A percentile compares a stretch with the other conserved stretches of the same genome.
phyloP scores from a whole-genome alignment of 75 land plant genomes.

The Pinus albicaulis region DNA sequence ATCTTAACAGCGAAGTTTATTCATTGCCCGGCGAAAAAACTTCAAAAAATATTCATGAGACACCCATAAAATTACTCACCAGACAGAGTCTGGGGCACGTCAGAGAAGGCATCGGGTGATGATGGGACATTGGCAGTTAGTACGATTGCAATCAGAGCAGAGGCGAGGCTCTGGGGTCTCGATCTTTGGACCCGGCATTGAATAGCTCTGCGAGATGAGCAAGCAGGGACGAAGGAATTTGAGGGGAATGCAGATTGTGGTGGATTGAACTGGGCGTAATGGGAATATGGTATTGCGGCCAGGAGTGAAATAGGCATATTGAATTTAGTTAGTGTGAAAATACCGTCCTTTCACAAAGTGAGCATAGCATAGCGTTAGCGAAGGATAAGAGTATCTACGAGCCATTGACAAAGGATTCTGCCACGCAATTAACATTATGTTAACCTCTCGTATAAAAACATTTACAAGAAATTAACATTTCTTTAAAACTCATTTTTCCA shows the following conservation, averaged over 20 bases:
- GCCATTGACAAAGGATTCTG: too few species aligned
- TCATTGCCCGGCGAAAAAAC: neutral
- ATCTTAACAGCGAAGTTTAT: neutral
- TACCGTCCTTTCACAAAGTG: too few species aligned
- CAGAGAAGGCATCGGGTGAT: conserved; percentile 30
- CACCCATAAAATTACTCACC: conserved; percentile 12
- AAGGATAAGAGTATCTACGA: too few species aligned
- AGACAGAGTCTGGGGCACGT: conserved; percentile 57
- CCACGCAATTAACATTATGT: too few species aligned
- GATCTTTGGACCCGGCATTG: neutral
- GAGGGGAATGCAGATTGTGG: neutral
- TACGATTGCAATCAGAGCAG: conserved; percentile 15
- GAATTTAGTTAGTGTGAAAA: neutral
- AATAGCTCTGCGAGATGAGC: neutral
- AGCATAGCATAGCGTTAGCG: too few species aligned
- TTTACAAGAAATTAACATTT: too few species aligned
- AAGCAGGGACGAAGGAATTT: neutral
- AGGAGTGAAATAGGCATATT: conserved; percentile 3
- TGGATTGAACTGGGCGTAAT: neutral
- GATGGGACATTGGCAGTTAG: conserved; percentile 13
- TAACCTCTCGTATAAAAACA: too few species aligned
- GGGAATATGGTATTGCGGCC: neutral
- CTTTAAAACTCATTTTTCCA: too few species aligned
- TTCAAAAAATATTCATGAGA: neutral
- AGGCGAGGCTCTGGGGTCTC: conserved; percentile 5